These are phyloP conservation scores for Hirschioporus abietinus DNA, from an alignment of 768 basidiomycete species.

Conservation along the genomic window DNA sequence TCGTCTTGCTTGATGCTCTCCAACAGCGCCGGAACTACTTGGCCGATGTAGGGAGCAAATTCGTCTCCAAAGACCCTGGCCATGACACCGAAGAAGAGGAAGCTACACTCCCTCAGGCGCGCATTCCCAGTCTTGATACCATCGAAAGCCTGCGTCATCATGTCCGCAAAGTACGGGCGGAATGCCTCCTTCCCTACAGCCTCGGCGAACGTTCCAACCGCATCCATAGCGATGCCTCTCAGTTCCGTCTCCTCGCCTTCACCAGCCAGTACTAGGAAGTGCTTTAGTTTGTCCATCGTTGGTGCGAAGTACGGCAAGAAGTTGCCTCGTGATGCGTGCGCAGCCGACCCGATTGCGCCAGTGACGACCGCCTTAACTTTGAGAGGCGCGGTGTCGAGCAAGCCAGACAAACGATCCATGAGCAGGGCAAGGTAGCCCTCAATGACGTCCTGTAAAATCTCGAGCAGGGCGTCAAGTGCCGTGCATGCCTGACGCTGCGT, in stretches of 20 bases:
- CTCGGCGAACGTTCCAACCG: constrained; percentile 97
- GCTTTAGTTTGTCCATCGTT: constrained; percentile 82
- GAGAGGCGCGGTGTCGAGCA: constrained; percentile 84
- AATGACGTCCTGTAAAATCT: constrained; percentile 87
- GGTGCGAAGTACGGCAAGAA: constrained; percentile 94
- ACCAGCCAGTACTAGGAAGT: constrained; percentile 78
- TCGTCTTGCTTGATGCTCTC: constrained; percentile 80
- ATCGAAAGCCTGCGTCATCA: constrained; percentile 94
- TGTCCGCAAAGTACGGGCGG: constrained; percentile 90
- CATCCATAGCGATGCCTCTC: constrained; percentile 96
- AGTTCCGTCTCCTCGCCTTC: constrained; percentile 93
- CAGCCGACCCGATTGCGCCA: constrained; percentile 96
- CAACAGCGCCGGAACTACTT: constrained; percentile 82
- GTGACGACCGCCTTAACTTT: constrained; percentile 91
- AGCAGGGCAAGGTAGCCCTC: constrained; percentile 88
- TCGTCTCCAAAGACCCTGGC: constrained; percentile 95
- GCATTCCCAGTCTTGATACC: constrained; percentile 84
- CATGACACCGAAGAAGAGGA: constrained; percentile 98
- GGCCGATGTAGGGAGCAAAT: constrained; percentile 81
- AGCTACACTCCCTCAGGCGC: constrained; percentile 88
- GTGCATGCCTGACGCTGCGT: constrained; percentile 95
- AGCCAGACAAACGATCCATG: constrained; percentile 86
- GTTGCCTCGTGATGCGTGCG: constrained; percentile 87
- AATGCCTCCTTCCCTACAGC: constrained; percentile 93
- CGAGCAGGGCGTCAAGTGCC: constrained; percentile 92